These are phyloP conservation scores for Aspergillus nanangensis DNA, from an alignment of 495 filamentous ascomycete species.

Conservation along the genomic window DNA sequence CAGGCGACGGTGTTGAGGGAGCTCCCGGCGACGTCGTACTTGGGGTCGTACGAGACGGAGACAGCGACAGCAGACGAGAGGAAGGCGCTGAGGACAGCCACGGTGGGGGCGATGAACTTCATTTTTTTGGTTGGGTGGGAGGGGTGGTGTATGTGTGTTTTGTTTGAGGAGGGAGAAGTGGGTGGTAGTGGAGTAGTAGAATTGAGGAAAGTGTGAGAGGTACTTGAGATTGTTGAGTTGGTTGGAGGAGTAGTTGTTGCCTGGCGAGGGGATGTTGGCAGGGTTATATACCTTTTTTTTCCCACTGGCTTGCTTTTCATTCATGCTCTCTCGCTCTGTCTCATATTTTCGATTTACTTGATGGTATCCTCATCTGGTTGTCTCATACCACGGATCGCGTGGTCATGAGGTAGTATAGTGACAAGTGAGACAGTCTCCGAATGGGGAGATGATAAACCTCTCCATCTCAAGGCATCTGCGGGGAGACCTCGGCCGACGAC, in stretches of 20 bases:
- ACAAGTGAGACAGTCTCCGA: constrained; percentile 5
- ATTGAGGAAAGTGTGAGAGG: too few species aligned
- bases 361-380: too few species aligned
- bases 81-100: too few species aligned
- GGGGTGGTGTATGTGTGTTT: background rate
- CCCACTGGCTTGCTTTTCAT: too few species aligned
- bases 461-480: background rate
- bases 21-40: constrained; percentile 28
- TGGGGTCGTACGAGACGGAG: constrained; percentile 34
- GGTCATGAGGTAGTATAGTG: background rate
- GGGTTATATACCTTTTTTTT: too few species aligned
- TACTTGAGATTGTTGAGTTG: too few species aligned
- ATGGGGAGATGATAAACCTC: constrained; percentile 3
- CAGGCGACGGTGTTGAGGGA: constrained; percentile 59
- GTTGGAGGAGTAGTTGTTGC: too few species aligned
- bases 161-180: background rate
- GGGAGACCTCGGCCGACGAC: background rate
- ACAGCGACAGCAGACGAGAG: constrained; percentile 13
- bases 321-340: too few species aligned
- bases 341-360: too few species aligned
- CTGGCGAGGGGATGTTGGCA: too few species aligned
- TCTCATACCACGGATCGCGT: too few species aligned
- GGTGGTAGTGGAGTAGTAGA: too few species aligned
- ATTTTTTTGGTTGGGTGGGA: constrained; percentile 3
- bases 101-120: constrained; percentile 10